Evolutionary conservation across 2,329 filamentous ascomycete species (phyloP).

Genomic region (Madurella mycetomatis): DNA sequence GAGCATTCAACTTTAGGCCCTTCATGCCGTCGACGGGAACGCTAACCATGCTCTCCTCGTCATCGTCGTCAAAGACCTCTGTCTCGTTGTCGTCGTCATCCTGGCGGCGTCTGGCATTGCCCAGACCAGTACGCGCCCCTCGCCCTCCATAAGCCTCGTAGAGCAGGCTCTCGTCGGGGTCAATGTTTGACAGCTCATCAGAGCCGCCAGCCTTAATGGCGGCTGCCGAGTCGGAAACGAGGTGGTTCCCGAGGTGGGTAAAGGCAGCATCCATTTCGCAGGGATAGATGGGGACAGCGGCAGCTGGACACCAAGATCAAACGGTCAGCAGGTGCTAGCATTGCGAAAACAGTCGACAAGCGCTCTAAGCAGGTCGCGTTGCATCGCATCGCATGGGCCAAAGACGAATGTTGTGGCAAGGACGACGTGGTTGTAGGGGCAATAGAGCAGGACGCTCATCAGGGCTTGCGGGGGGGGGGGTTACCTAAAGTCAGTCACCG

Average conservation of each 20-base stretch:
- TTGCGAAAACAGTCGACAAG: not conserved
- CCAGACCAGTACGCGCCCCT: slow-evolving; percentile 47
- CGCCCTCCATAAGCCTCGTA: slow-evolving; percentile 64
- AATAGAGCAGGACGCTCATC: no score
- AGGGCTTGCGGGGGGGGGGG: slow-evolving; percentile 1
- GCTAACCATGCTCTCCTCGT: slow-evolving; percentile 71
- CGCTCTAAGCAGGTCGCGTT: not conserved
- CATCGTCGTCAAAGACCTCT: slow-evolving; percentile 78
- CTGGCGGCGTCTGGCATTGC: slow-evolving; percentile 49
- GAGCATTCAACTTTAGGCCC: slow-evolving; percentile 52
- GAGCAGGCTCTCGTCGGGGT: slow-evolving; percentile 76
- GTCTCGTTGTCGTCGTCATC: slow-evolving; percentile 89
- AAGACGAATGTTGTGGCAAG: not conserved
- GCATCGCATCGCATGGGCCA: not conserved
- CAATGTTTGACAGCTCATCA: slow-evolving; percentile 66
- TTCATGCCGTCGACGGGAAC: slow-evolving; percentile 72
- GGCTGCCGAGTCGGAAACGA: slow-evolving; percentile 76
- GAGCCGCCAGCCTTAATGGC: slow-evolving; percentile 83
- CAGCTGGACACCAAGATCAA: slow-evolving; percentile 6
- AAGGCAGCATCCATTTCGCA: slow-evolving; percentile 76
- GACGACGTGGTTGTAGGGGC: no score
- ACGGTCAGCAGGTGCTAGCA: slow-evolving; percentile 9
- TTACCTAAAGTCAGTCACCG: slow-evolving; percentile 17
- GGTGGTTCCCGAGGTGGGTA: slow-evolving; percentile 80
- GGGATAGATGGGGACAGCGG: slow-evolving; percentile 28